These are phyloP conservation scores for Trichoderma atrobrunneum DNA, from an alignment of 2,329 filamentous ascomycete genomes.

Conservation along the genomic window DNA sequence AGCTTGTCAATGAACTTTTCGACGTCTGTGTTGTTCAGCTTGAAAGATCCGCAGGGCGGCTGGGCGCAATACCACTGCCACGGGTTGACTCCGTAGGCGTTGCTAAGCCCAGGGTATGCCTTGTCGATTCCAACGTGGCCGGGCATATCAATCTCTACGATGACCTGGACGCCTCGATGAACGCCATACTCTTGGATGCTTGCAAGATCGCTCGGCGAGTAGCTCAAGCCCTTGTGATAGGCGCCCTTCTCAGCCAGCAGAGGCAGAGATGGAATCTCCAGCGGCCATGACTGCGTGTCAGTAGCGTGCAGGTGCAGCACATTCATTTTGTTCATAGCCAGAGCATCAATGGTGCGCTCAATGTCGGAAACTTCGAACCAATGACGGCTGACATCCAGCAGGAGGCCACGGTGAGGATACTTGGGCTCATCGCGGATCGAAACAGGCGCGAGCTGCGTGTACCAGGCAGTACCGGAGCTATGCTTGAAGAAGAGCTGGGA, in stretches of 20 bases:
- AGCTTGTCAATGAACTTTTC: slow-evolving; percentile 69
- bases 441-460: slow-evolving; percentile 70
- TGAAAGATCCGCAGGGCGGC: slow-evolving; percentile 69
- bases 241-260: slow-evolving; percentile 70
- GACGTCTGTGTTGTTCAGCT: slow-evolving; percentile 70
- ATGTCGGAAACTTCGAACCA: slow-evolving; percentile 68
- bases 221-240: slow-evolving; percentile 65
- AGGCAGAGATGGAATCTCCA: slow-evolving; percentile 72
- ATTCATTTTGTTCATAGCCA: slow-evolving; percentile 81
- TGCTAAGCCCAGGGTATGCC: slow-evolving; percentile 55
- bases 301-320: slow-evolving; percentile 77
- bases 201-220: slow-evolving; percentile 62
- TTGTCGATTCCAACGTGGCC: slow-evolving; percentile 54
- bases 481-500: slow-evolving; percentile 76
- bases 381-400: slow-evolving; percentile 73
- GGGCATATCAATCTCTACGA: slow-evolving; percentile 62
- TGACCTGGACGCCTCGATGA: slow-evolving; percentile 54
- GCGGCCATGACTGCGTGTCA: slow-evolving; percentile 81
- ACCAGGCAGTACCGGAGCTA: slow-evolving; percentile 55
- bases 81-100: slow-evolving; percentile 52
- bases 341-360: slow-evolving; percentile 70
- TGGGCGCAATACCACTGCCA: slow-evolving; percentile 60
- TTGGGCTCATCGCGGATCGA: slow-evolving; percentile 68
- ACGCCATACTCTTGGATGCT: slow-evolving; percentile 70
- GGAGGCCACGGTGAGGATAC: slow-evolving; percentile 74